phyloP scores from a whole-genome alignment of 2,329 filamentous ascomycete species.

The Botrytis elliptica region DNA sequence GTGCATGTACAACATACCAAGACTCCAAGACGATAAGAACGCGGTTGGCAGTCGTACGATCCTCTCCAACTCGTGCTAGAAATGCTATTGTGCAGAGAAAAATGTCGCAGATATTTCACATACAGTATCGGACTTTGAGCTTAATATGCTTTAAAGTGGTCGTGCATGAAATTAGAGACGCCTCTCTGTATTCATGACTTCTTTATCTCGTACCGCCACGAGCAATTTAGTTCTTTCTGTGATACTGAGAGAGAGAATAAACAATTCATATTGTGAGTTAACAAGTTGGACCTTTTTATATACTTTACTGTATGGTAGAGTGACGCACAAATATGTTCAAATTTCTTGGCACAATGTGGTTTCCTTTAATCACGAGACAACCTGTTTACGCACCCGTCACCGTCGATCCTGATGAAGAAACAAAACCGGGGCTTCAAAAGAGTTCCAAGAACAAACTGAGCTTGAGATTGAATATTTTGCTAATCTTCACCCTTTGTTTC shows the following conservation, averaged over 20 bases:
- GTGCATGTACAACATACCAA: neutral
- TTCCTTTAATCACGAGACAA: neutral
- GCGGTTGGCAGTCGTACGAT: neutral
- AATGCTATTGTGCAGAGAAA: neutral
- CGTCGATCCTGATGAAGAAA: neutral
- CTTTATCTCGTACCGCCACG: neutral
- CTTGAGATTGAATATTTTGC: neutral
- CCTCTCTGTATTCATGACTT: neutral
- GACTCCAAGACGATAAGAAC: neutral
- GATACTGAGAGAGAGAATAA: neutral
- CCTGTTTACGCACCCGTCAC: neutral
- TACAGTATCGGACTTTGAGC: neutral
- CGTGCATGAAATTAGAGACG: neutral
- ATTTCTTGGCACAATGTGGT: conserved; percentile 3
- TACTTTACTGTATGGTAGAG: neutral
- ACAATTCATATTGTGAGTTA: neutral
- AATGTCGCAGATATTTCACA: neutral
- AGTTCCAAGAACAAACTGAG: neutral
- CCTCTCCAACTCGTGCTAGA: neutral
- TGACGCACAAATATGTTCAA: neutral
- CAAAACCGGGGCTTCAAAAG: too few species aligned
- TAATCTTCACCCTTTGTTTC: neutral
- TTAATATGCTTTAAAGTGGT: neutral
- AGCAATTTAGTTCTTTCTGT: neutral
- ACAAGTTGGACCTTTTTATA: neutral